Base-by-base conservation (phyloP, 441 rosid species). In the Syzygium malaccense region DNA sequence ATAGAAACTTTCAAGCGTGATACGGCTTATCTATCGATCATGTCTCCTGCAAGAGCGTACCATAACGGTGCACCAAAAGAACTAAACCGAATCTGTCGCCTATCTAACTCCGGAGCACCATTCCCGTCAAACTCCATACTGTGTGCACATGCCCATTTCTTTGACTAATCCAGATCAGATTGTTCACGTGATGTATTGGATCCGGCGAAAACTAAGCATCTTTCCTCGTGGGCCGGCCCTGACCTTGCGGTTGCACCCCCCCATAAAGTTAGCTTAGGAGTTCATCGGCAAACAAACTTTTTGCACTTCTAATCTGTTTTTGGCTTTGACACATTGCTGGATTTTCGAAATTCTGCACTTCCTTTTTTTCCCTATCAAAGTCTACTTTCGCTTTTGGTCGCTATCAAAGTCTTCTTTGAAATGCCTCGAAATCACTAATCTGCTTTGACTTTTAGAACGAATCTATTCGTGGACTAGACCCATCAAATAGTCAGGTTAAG, bases 401-500 rank as follows among this genome's bases (percentile, higher is more conserved):
- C 41, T 30, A 66, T 17, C 23, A 30, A 32, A 32, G 12, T 19
- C 14, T 32, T 2, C n/a, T 23, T 20, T 11, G 9, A 37, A 75
- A 12, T 0, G 12, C 51, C 26, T 75, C n/a, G 1, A 37, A 20
- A 71, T 71, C 13, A 20, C 28, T 37, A 37, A 71, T 11, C 18
- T 3, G 1, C 20, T 23, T 20, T 12, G 49, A 37, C 28, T 71
- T 71, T 20, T 23, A 37, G 3, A 10, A 71, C 0, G 5, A 14
- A 7, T 20, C 1, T 12, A 3, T 23, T 4, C 4, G 1, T 28
- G 68, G 0, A 14, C 28, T 60, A 14, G 33, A 60, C n/a, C 5
- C 14, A 18, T 28, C 14, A 28, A 60, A 60, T 28, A 8, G 8
- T 1, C 0, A 17, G 4, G 2, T 4, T 2, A 0, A 1, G 0